These are phyloP conservation scores for Geotrichum restrictum DNA, from an alignment of 1,139 yeast genomes.

Conservation along the genomic window DNA sequence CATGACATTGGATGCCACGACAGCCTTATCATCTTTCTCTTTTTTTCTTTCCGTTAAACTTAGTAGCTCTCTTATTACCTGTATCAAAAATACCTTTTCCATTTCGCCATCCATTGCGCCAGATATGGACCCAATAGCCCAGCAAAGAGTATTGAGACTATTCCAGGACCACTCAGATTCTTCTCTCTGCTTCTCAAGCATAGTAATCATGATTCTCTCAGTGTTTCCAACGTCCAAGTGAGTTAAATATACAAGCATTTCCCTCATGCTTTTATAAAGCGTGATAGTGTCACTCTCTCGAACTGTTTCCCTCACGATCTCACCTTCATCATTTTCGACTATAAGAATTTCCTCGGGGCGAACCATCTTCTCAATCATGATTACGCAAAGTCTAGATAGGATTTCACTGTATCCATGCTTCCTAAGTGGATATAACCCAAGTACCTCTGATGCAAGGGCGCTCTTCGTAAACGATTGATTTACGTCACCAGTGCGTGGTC, in stretches of 20 bases:
- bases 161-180: slow-evolving; percentile 99
- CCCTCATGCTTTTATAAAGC: slow-evolving; percentile 90
- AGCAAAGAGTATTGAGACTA: slow-evolving; percentile 90
- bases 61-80: slow-evolving; percentile 85
- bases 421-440: slow-evolving; percentile 74
- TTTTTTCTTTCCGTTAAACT: slow-evolving; percentile 92
- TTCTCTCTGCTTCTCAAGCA: slow-evolving; percentile 87
- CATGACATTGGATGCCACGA: slow-evolving; percentile 98
- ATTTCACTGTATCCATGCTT: slow-evolving; percentile 75
- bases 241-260: slow-evolving; percentile 87
- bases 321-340: slow-evolving; percentile 98
- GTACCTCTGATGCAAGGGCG: slow-evolving; percentile 77
- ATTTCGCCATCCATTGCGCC: slow-evolving; percentile 98
- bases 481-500: slow-evolving; percentile 65
- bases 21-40: slow-evolving; percentile 97
- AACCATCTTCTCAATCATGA: slow-evolving; percentile 94
- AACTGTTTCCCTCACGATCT: slow-evolving; percentile 94
- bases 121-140: slow-evolving; percentile 99
- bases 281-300: slow-evolving; percentile 96
- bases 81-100: slow-evolving; percentile 89
- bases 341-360: slow-evolving; percentile 96
- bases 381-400: slow-evolving; percentile 77
- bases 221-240: slow-evolving; percentile 94
- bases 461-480: slow-evolving; percentile 51
- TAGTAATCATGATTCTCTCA: slow-evolving; percentile 86